Evolutionary conservation across 192 early-diverging fungal species (phyloP), one percentile per base, ranked within the genome.

Genomic region (Coemansia sp.): DNA sequence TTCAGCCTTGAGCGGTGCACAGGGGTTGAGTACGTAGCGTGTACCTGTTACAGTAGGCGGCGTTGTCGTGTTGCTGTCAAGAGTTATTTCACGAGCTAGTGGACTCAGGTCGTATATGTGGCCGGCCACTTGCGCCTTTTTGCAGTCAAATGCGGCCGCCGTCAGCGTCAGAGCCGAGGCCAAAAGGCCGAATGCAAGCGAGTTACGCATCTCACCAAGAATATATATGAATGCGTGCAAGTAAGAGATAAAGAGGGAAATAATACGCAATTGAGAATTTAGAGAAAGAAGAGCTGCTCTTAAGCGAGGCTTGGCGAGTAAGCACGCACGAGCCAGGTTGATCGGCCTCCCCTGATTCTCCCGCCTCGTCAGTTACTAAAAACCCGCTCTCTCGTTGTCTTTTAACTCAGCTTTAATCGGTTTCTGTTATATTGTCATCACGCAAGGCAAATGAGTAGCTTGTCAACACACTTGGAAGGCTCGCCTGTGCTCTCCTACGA

Each of bases 1-100:
- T 23, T 62, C 53, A 6, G 63, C 12, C 25, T 68, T 62, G 14
- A 85, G 67, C 2, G 76, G 68, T 1, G 66, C 73, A 44, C 84
- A 85, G 19, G 76, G 76, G 66, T 85, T 85, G 65, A 85, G 64
- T 25, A 57, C 39, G 64, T 82, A 82, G 14, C 50, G 58, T 1
- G 73, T 78, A 17, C 58, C 65, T 1, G 84, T 79, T 4, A 70
- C 27, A 11, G 84, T 82, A 1, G 84, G 84, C 23, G 79, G 76
- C 21, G 84, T 85, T 32, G 70, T 72, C 10, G 65, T 32, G 41
- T 81, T 82, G 63, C 38, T 63, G 36, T 67, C 70, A 19, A 85
- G 66, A 3, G 39, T 34, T 38, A 77, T 55, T 11, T 83, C 72
- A 17, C 44, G 44, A 14, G 67, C 64, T 6, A 83, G 69, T 5